Base-by-base conservation (phyloP, 352 stramenopile species). In the Pythium rishiriense region DNA sequence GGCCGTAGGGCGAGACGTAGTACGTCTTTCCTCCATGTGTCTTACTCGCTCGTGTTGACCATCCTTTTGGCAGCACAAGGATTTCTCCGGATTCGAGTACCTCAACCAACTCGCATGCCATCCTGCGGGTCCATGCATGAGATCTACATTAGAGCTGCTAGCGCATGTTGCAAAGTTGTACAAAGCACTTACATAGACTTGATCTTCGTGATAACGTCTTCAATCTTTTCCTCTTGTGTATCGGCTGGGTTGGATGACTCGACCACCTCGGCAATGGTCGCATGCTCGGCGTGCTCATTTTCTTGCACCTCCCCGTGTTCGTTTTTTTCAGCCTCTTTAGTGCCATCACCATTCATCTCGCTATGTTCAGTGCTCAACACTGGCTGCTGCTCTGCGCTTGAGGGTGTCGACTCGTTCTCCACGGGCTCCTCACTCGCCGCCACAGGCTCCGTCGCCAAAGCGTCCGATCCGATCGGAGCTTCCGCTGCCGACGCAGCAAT, bases 11-110 rank as follows among this genome's bases (percentile, higher is more conserved):
- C 19, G 81, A 92, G 26, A 96, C 86, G 58, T 87, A 96, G 51
- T 96, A 96, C n/a, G 69, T 89, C 70, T 93, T 92, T 21, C 83
- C 83, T 31, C 84, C 79, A 55, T 93, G 85, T n/a, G 84, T 91
- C 62, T 90, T 90, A 63, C 83, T 93, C 54, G 85, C 76, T 9
- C 85, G 82, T 21, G 81, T 92, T 2, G 82, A 81, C 87, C 87
- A 96, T 14, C 81, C 87, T 45, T 90, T 90, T 0, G 87, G 87
- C 11, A 96, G 70, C 12, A 79, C 83, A 5, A 90, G 12, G 37
- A 94, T 85, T 61, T 94, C 85, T 6, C 85, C 85, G 12, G 80
- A 87, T 33, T 88, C 81, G 24, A 88, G 57, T 41, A 94, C 76
- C 33, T 81, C 64, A 3, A 85, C 83, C 3, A 62, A 71, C 62